Evolutionary conservation across 768 basidiomycete genomes (phyloP).

Genomic region (Lactifluus subvellereus): DNA sequence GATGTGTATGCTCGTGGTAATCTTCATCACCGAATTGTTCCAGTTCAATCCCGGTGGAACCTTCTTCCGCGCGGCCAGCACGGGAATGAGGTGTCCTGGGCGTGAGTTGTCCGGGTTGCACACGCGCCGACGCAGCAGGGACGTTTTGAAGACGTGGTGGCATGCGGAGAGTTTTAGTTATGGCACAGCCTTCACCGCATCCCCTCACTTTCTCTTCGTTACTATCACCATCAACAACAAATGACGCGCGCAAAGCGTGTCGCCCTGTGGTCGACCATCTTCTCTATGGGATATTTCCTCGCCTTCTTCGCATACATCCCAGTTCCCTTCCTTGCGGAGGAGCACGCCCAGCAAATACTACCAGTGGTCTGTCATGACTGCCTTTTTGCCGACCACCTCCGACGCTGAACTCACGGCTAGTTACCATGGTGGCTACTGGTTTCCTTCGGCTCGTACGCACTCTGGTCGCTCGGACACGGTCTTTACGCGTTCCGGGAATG

Average conservation of each 20-base stretch:
- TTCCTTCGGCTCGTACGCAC: slow-evolving; percentile 71
- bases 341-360: slow-evolving; percentile 44
- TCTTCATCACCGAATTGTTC: slow-evolving; percentile 38
- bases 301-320: slow-evolving; percentile 49
- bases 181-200: neutral
- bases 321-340: slow-evolving; percentile 47
- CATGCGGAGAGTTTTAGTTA: slow-evolving; percentile 3
- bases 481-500: slow-evolving; percentile 69
- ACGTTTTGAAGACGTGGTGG: slow-evolving; percentile 19
- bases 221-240: slow-evolving; percentile 15
- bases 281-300: slow-evolving; percentile 48
- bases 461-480: slow-evolving; percentile 73
- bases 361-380: slow-evolving; percentile 46
- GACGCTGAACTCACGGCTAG: slow-evolving; percentile 33
- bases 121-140: slow-evolving; percentile 8
- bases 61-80: slow-evolving; percentile 52
- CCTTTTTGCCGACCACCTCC: neutral
- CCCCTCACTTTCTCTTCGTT: neutral
- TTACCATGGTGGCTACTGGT: slow-evolving; percentile 81
- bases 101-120: slow-evolving; percentile 32
- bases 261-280: slow-evolving; percentile 39
- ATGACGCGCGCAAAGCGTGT: slow-evolving; percentile 64
- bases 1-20: slow-evolving; percentile 32
- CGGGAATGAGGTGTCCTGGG: slow-evolving; percentile 62
- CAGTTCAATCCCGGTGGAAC: slow-evolving; percentile 44